phyloP scores from a whole-genome alignment of 2,329 filamentous ascomycete species.

The Alternaria postmessia region DNA sequence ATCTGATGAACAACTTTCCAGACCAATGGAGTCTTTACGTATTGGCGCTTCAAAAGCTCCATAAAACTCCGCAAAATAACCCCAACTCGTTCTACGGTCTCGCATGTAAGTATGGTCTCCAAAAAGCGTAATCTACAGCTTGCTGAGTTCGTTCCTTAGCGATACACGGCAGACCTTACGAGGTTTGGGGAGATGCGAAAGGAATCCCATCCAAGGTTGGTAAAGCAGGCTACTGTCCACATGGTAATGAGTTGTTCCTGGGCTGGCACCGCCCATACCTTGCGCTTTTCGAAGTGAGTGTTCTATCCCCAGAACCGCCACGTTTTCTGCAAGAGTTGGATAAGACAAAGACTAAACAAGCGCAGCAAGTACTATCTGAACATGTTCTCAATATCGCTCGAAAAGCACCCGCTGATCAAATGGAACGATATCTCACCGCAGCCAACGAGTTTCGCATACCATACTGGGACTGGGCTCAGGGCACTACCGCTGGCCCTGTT shows the following conservation, averaged over 20 bases:
- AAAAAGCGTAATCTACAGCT: not conserved
- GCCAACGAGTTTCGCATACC: conserved; percentile 45
- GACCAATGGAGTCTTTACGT: conserved; percentile 80
- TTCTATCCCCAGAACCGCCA: not conserved
- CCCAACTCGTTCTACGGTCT: conserved; percentile 79
- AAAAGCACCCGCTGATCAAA: conserved; percentile 23
- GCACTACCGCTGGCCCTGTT: conserved; percentile 25
- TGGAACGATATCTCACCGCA: conserved; percentile 32
- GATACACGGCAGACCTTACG: conserved; percentile 50
- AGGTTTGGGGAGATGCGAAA: conserved; percentile 42
- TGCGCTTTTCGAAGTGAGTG: conserved; percentile 64
- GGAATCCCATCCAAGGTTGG: conserved; percentile 45
- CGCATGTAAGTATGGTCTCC: conserved; percentile 63
- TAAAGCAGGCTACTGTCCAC: conserved; percentile 73
- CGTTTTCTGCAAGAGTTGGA: not conserved
- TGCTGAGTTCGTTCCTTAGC: conserved; percentile 23
- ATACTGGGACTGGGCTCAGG: conserved; percentile 48
- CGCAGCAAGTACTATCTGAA: conserved; percentile 42
- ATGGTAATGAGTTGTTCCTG: conserved; percentile 79
- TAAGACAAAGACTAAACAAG: not conserved
- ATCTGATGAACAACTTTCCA: conserved; percentile 64
- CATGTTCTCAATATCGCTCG: conserved; percentile 31
- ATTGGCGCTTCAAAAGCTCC: conserved; percentile 74
- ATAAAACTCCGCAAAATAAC: conserved; percentile 68
- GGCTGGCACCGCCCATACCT: conserved; percentile 87